Base-by-base conservation (phyloP, 2,329 filamentous ascomycete species). In the Alternaria conjuncta region DNA sequence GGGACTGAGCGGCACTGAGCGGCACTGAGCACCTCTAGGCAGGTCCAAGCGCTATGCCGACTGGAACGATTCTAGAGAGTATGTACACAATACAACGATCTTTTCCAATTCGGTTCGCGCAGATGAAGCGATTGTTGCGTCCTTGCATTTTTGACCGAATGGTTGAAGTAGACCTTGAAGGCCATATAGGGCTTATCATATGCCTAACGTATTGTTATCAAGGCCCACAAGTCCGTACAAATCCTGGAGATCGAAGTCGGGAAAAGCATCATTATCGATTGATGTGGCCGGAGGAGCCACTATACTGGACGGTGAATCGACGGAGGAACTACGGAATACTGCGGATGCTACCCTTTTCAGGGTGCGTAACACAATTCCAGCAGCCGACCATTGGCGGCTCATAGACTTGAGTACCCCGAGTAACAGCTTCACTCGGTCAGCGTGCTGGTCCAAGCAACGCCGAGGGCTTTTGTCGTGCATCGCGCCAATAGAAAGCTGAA, bases 401-500 rank as follows among this genome's bases (percentile, higher is more conserved):
- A 71, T 23, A 3, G 65, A 56, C 60, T 68, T 71, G 47, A 69
- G 60, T 30, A 71, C 61, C 0, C 68, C 68, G 0, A 65, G 47
- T 10, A 71, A 59, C 21, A 71, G 30, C 26, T 68, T 68, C 11
- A 71, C 62, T 9, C 67, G 47, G 15, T 71, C 68, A 3, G 41
- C 55, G 32, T 71, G 68, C 47, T 71, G 67, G n/a, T 63, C 67
- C 32, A 71, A n/a, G 36, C 68, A 70, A 25, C 30, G 6, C 7
- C 56, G 45, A 4, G 45, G 13, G 10, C 32, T 60, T 41, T 54
- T 56, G 15, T 55, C 46, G 25, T 70, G 68, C 13, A 64, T 57
- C 4, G 86, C 86, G 86, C 92, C 94, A 55, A 90, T 90, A 66
- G 90, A 92, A 91, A 74, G 62, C 49, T 74, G 66, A 6, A 74